A percentile compares a stretch with the other conserved stretches of the same genome.
Conservation (phyloP, 768 basidiomycete species). For the Rhodotorula paludigena region DNA sequence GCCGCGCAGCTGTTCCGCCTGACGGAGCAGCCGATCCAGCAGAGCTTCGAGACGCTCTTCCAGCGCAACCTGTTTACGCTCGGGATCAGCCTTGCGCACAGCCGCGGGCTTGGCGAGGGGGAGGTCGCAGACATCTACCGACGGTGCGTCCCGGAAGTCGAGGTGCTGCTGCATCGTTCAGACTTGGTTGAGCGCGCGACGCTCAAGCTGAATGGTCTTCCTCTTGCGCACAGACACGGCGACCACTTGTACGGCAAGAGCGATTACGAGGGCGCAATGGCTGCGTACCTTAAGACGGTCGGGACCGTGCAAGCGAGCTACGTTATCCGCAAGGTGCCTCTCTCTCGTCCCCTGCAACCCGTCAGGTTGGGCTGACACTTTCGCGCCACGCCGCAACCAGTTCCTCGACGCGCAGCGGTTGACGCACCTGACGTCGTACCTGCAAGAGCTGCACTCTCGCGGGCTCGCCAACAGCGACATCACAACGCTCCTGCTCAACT, state of each 20-base stretch:
- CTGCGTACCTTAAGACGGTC: slow-evolving; percentile 83
- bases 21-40: slow-evolving; percentile 27
- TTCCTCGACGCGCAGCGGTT: slow-evolving; percentile 95
- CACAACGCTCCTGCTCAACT: slow-evolving; percentile 91
- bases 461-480: slow-evolving; percentile 92
- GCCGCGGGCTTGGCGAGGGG: slow-evolving; percentile 65
- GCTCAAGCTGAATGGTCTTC: slow-evolving; percentile 50
- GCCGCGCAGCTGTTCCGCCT: slow-evolving; percentile 39
- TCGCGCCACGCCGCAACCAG: slow-evolving; percentile 52
- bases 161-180: no score
- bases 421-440: slow-evolving; percentile 87
- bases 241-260: slow-evolving; percentile 87
- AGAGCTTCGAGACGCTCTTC: slow-evolving; percentile 31
- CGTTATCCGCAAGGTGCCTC: slow-evolving; percentile 82
- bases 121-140: slow-evolving; percentile 82
- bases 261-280: slow-evolving; percentile 89
- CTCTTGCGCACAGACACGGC: slow-evolving; percentile 64
- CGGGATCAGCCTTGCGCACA: slow-evolving; percentile 75
- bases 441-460: slow-evolving; percentile 86
- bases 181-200: no score
- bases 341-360: not conserved
- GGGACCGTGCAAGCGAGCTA: slow-evolving; percentile 87
- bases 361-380: not conserved
- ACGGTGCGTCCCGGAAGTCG: no score
- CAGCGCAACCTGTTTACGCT: slow-evolving; percentile 56